Conservation (phyloP, 2,329 filamentous ascomycete genomes). For the Aureobasidium vineae region DNA sequence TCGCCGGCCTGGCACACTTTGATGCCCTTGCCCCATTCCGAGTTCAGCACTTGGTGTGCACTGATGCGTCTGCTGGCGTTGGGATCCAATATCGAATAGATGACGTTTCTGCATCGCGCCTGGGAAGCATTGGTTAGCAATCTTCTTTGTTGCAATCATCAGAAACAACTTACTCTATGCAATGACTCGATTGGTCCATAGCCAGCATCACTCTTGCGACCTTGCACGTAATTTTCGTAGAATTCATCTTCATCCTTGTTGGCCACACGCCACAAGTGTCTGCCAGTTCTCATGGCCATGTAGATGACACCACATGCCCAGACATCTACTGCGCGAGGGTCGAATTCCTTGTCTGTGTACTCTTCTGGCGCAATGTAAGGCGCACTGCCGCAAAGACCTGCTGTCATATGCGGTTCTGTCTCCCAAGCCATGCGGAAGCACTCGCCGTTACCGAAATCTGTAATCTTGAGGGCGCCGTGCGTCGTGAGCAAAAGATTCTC, state of each 20-base stretch:
- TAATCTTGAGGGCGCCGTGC: conserved; percentile 91
- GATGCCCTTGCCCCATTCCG: conserved; percentile 97
- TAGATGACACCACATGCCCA: conserved; percentile 99
- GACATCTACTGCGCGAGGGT: conserved; percentile 94
- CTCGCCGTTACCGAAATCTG: conserved; percentile 97
- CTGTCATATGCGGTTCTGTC: conserved; percentile 96
- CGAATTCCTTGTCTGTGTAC: conserved; percentile 92
- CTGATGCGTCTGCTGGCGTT: conserved; percentile 91
- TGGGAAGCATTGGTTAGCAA: conserved; percentile 43
- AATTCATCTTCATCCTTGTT: conserved; percentile 98
- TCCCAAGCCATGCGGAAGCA: conserved; percentile 99
- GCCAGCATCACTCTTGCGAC: conserved; percentile 88
- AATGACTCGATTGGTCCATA: conserved; percentile 96
- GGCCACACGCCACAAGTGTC: conserved; percentile 95
- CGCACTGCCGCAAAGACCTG: conserved; percentile 90
- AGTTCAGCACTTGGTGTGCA: conserved; percentile 94
- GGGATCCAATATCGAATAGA: conserved; percentile 96
- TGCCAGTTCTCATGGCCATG: conserved; percentile 98
- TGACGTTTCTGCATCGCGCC: conserved; percentile 97
- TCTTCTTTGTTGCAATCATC: conserved; percentile 4
- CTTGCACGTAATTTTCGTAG: conserved; percentile 89
- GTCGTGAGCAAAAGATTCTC: conserved; percentile 94
- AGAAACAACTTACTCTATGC: conserved; percentile 69
- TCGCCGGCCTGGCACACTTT: conserved; percentile 95
- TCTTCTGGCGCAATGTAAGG: conserved; percentile 98